Evolutionary conservation across 345 rosid genomes (phyloP).

Genomic region (Kandelia obovata): DNA sequence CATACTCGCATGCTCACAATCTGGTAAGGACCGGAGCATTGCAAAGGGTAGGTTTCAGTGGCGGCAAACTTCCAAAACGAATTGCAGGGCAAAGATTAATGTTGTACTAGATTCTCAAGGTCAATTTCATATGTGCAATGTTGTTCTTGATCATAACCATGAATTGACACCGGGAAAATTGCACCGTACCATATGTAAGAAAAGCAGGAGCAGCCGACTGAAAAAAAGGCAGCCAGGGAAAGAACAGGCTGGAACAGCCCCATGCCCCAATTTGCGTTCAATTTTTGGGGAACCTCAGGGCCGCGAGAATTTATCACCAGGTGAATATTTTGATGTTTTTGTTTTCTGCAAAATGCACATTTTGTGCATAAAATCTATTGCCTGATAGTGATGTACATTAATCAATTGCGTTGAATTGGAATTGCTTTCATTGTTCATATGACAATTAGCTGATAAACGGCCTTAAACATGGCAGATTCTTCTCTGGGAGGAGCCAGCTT

Average conservation of each 20-base stretch:
- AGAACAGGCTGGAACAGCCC: conserved; percentile 1
- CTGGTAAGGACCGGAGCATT: conserved; percentile 4
- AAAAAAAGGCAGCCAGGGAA: background rate
- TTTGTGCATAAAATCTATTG: too few relatives aligned
- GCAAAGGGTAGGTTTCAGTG: background rate
- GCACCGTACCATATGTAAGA: conserved; percentile 4
- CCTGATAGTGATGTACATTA: too few relatives aligned
- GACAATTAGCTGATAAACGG: background rate
- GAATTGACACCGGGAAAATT: background rate
- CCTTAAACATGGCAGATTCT: background rate
- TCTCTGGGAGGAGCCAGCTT: background rate
- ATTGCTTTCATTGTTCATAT: background rate
- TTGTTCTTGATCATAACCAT: conserved; percentile 2
- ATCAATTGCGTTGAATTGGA: too few relatives aligned
- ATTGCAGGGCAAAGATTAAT: conserved; percentile 4
- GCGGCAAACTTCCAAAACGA: conserved; percentile 7
- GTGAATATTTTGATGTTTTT: background rate
- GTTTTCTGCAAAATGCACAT: too few relatives aligned
- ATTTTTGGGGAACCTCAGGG: background rate
- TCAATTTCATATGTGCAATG: conserved; percentile 1
- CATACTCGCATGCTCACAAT: background rate
- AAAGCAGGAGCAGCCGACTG: background rate
- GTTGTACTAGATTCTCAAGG: conserved; percentile 1
- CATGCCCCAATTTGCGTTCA: background rate
- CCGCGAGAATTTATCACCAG: background rate